A percentile compares a stretch with the other conserved stretches of the same genome.
Evolutionary conservation across 1,139 yeast species (phyloP).

Genomic region (Suhomyces terraborum): DNA sequence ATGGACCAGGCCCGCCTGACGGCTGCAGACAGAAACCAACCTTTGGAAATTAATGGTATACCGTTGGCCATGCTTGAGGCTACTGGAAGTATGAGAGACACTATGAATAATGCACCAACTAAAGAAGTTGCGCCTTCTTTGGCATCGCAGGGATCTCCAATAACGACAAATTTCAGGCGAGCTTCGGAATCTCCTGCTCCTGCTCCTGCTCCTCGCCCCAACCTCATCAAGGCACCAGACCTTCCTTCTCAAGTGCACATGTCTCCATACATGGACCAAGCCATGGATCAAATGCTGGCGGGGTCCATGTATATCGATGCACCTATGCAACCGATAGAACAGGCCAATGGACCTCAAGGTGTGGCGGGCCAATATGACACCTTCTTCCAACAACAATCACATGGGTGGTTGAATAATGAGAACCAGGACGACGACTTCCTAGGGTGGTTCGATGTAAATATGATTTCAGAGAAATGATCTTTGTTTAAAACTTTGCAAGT

Average conservation of each 20-base stretch:
- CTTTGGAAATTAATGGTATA: slow-evolving; percentile 74
- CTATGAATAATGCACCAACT: slow-evolving; percentile 4
- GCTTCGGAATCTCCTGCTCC: slow-evolving; percentile 4
- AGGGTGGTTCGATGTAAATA: slow-evolving; percentile 88
- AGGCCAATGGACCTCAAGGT: slow-evolving; percentile 12
- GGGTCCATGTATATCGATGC: slow-evolving; percentile 9
- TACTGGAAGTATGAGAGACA: slow-evolving; percentile 63
- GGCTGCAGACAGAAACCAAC: slow-evolving; percentile 57
- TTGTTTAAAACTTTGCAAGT: slow-evolving; percentile 1
- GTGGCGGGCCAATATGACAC: slow-evolving; percentile 51
- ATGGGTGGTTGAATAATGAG: slow-evolving; percentile 75
- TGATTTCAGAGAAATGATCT: slow-evolving; percentile 31
- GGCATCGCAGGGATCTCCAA: neutral
- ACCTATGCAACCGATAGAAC: slow-evolving; percentile 4
- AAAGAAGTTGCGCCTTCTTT: neutral
- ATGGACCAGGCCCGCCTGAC: slow-evolving; percentile 58
- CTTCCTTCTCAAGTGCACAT: slow-evolving; percentile 10
- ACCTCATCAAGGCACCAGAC: slow-evolving; percentile 10
- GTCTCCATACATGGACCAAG: slow-evolving; percentile 9
- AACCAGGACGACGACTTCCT: slow-evolving; percentile 79
- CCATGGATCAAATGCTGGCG: slow-evolving; percentile 5
- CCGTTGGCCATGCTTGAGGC: slow-evolving; percentile 80
- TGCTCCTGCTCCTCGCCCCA: slow-evolving; percentile 3
- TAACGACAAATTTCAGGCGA: neutral
- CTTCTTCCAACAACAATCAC: slow-evolving; percentile 77